Percentiles rank a stretch among this genome's conserved stretches.
Conservation (phyloP, 306 rosid species). For the Cucurbita ficifolia region DNA sequence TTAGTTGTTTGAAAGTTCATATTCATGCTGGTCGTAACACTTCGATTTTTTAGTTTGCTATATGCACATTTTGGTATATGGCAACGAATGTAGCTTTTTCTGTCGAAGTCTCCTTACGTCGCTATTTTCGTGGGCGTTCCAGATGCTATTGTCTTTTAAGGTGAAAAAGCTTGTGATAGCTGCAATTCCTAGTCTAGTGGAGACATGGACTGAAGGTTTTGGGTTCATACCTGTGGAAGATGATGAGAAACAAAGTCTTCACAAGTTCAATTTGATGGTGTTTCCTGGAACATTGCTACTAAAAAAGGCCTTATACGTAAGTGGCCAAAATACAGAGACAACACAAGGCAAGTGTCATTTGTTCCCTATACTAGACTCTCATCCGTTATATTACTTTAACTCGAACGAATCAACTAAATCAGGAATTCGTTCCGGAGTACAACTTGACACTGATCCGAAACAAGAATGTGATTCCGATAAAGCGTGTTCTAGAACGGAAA, state of each 20-base stretch:
- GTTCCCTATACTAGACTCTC: background rate
- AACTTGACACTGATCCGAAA: background rate
- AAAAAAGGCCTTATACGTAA: constrained; percentile 35
- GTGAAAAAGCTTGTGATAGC: constrained; percentile 81
- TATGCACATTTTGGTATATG: background rate
- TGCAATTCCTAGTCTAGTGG: constrained; percentile 76
- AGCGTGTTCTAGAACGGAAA: background rate
- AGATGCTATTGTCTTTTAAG: constrained; percentile 70
- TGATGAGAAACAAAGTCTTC: constrained; percentile 42
- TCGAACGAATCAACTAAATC: background rate
- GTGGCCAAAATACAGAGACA: constrained; percentile 17
- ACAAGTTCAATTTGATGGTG: constrained; percentile 70
- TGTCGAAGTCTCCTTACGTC: background rate
- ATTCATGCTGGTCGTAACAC: background rate
- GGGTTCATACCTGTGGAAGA: constrained; percentile 60
- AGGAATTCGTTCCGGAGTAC: background rate
- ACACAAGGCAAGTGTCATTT: constrained; percentile 16
- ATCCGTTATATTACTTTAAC: background rate
- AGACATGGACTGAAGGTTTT: constrained; percentile 90
- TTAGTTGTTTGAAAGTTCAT: background rate
- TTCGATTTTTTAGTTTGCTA: background rate
- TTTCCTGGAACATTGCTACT: constrained; percentile 88
- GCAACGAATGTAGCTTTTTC: background rate
- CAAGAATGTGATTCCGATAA: background rate
- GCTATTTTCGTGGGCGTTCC: constrained; percentile 5